Evolutionary conservation across 2,329 filamentous ascomycete genomes (phyloP), one percentile per base, ranked within the genome.

Genomic region (Microsporum canis): DNA sequence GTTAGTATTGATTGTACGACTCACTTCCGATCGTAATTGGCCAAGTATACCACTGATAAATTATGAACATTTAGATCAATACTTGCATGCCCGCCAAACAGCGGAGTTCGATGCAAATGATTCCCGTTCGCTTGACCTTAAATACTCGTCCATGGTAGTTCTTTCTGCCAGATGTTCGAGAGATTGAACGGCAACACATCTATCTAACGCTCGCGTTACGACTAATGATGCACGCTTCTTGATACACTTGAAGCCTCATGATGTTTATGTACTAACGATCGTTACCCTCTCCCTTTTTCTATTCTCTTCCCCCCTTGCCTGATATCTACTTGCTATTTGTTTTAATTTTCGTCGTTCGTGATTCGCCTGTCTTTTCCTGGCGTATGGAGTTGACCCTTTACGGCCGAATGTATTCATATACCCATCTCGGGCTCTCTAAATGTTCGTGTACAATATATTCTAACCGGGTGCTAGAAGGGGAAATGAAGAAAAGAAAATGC

Each of bases 121-220:
- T 61, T 75, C 71, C 17, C 74, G 75, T 58, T 77, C 74, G 2
- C 65, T 77, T 27, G 75, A 78, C 63, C 68, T 76, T 8, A 71
- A 70, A 60, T 73, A 75, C 60, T 71, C 71, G 41, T 70, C 73
- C 3, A 38, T 49, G 23, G 38, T 63, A 14, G 55, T 63, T 33
- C 60, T 63, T 3, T 61, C 59, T 33, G 51, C 62, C n/a, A 27
- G 49, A 5, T 45, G 31, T 31, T 57, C 51, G 14, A 34, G 36
- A 1, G 51, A 55, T n/a, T 55, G 43, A 38, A 17, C 14, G 8
- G 17, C 14, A n/a, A 60, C 17, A 61, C 17, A 57, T n/a, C 23
- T 34, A 14, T 36, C 31, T 23, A n/a, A 34, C 36, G 14, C 14
- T 34, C 51, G 5, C 29, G 5, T 55, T 34, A 55, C 51, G 51